Evolutionary conservation across 2,329 filamentous ascomycete genomes (phyloP).

Genomic region (Rhynchosporium secalis): DNA sequence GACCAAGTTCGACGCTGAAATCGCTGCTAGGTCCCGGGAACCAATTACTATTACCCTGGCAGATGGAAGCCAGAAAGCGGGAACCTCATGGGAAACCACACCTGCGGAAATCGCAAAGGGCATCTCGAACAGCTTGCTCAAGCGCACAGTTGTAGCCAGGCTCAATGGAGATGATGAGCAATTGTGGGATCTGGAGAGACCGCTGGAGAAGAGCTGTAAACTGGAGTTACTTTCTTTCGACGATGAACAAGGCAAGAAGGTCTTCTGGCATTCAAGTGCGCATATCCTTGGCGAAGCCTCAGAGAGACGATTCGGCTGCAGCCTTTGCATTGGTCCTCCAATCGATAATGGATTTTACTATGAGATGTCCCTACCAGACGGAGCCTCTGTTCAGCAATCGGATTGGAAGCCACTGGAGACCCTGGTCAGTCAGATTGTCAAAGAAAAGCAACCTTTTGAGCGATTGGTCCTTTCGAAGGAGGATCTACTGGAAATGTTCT

Average conservation of each 20-base stretch:
- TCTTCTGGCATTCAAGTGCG: constrained; percentile 97
- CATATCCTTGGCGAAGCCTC: constrained; percentile 95
- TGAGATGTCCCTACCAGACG: constrained; percentile 83
- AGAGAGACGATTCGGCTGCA: constrained; percentile 86
- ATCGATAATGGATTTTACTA: constrained; percentile 95
- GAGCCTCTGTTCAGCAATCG: constrained; percentile 65
- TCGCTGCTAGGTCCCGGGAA: constrained; percentile 68
- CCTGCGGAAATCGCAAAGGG: constrained; percentile 74
- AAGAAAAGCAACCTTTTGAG: constrained; percentile 96
- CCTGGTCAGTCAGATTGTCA: constrained; percentile 80
- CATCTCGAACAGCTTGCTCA: constrained; percentile 82
- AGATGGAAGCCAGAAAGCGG: constrained; percentile 69
- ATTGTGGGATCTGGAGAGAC: constrained; percentile 91
- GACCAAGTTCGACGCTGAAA: constrained; percentile 76
- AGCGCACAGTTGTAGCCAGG: constrained; percentile 82
- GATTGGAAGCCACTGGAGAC: constrained; percentile 87
- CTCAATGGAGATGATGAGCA: constrained; percentile 70
- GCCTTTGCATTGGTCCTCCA: constrained; percentile 89
- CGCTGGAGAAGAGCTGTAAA: constrained; percentile 83
- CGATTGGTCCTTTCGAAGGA: constrained; percentile 86
- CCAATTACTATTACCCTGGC: constrained; percentile 73
- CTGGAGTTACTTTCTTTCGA: constrained; percentile 85
- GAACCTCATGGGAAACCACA: constrained; percentile 89
- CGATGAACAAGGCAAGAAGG: constrained; percentile 72
- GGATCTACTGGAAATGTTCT: constrained; percentile 92